Base-by-base conservation (phyloP, 257 asterid species). In the Ophiorrhiza pumila region DNA sequence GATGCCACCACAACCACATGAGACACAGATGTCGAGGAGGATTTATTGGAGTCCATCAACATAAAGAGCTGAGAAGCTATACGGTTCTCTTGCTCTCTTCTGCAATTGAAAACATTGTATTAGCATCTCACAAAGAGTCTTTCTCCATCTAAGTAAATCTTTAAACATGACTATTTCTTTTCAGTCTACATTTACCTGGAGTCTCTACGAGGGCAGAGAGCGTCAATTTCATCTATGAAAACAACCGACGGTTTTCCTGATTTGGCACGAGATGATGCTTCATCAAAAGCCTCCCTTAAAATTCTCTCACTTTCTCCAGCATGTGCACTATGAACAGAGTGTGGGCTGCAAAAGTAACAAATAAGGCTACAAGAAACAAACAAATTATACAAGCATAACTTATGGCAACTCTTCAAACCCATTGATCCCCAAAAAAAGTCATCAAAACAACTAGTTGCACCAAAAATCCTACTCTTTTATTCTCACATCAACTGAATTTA, bases 201-300 rank as follows among this genome's bases (percentile, higher is more conserved):
- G 86, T 88, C 95, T 23, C 96, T 84, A 50, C 90, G 96, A 76
- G 96, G 96, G 74, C 97, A 94, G 67, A 91, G 90, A 20, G 88
- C 96, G 79, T 94, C 99, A 74, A 94, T 94, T 85, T 94, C 99
- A 85, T 94, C 97, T 42, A 94, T 86, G 69, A 94, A 94, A 82
- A 94, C 81, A 82, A 94, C 96, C 3, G 97, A 86, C 41, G 97
- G 96, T 73, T 91, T 93, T 65, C 96, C 96, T 29, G 78, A 79
- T 74, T 83, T 86, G 58, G 91, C 91, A 68, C 82, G 90, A 82
- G 87, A 52, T 56, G 83, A 84, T 71, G 97, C 99, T 78, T 91
- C 89, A 62, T 91, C 77, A 82, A 94, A 94, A 74, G 98, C 88
- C 70, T 90, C 96, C 49, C 99, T 82, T 82, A 94, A 81, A 72